A percentile compares a stretch with the other conserved stretches of the same genome.
phyloP scores from a whole-genome alignment of 441 rosid species.

The Metrosideros polymorpha region DNA sequence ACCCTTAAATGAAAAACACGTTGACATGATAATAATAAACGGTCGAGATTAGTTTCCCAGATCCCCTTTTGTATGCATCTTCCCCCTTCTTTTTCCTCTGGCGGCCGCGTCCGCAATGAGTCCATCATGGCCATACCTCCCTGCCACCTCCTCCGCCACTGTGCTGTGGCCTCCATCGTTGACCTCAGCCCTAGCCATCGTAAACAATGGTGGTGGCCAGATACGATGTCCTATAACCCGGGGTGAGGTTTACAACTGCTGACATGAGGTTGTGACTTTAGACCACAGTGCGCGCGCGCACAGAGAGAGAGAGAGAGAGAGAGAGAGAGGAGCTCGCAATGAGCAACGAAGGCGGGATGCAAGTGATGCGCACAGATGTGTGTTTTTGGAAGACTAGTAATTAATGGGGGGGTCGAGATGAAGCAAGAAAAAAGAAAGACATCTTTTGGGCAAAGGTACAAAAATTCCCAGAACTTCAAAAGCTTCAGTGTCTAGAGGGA shows the following conservation, averaged over 20 bases:
- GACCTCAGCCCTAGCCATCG: background rate
- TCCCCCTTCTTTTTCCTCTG: background rate
- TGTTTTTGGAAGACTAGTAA: no score
- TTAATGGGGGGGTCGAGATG: background rate
- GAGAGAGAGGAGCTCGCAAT: no score
- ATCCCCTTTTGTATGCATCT: background rate
- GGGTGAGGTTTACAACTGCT: background rate
- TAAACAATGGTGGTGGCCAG: background rate
- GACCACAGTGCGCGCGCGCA: no score
- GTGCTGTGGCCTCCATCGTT: background rate
- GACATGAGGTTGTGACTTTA: no score
- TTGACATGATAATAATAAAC: no score
- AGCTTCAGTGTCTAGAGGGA: background rate
- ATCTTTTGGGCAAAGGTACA: background rate
- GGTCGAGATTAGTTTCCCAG: background rate
- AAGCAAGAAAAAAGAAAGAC: background rate
- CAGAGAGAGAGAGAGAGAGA: no score
- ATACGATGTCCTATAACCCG: background rate
- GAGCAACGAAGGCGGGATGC: no score
- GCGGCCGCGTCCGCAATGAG: background rate
- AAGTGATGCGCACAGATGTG: no score
- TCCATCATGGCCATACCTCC: background rate
- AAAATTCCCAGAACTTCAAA: background rate
- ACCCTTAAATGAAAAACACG: no score
- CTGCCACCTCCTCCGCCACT: background rate